Percentiles rank a stretch among this genome's conserved stretches.
These are phyloP conservation scores for Starmerella kuoi DNA, from an alignment of 805 yeast genomes.

Conservation along the genomic window DNA sequence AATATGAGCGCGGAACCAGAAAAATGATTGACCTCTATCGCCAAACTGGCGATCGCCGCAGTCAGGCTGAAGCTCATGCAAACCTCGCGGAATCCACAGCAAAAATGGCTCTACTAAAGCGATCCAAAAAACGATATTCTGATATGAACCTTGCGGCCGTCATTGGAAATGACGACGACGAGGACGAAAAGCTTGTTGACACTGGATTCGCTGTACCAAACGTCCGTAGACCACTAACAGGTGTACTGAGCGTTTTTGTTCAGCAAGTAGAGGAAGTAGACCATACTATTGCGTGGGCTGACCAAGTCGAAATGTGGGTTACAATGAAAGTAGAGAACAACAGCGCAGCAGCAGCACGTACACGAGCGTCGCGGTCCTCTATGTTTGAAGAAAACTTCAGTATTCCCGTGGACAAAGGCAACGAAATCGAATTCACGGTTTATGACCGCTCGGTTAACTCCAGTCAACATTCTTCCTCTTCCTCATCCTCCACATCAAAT, in stretches of 20 bases:
- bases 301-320: slow-evolving; percentile 82
- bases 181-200: slow-evolving; percentile 10
- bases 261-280: slow-evolving; percentile 78
- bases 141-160: slow-evolving; percentile 55
- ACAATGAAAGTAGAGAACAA: slow-evolving; percentile 21
- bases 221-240: slow-evolving; percentile 74
- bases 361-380: slow-evolving; percentile 52
- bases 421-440: slow-evolving; percentile 79
- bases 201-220: slow-evolving; percentile 40
- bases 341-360: slow-evolving; percentile 44
- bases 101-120: slow-evolving; percentile 70
- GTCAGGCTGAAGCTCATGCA: slow-evolving; percentile 77
- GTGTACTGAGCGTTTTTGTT: slow-evolving; percentile 61
- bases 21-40: slow-evolving; percentile 76
- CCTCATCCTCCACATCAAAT: background rate
- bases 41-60: slow-evolving; percentile 79
- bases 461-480: slow-evolving; percentile 29
- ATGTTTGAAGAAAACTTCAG: slow-evolving; percentile 69
- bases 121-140: slow-evolving; percentile 74
- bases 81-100: slow-evolving; percentile 76
- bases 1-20: slow-evolving; percentile 84
- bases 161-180: slow-evolving; percentile 22
- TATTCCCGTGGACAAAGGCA: slow-evolving; percentile 75
- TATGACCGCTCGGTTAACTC: slow-evolving; percentile 71
- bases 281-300: slow-evolving; percentile 63